Evolutionary conservation across 2,329 filamentous ascomycete genomes (phyloP), one percentile per base, ranked within the genome.

Genomic region (Venturia nashicola): DNA sequence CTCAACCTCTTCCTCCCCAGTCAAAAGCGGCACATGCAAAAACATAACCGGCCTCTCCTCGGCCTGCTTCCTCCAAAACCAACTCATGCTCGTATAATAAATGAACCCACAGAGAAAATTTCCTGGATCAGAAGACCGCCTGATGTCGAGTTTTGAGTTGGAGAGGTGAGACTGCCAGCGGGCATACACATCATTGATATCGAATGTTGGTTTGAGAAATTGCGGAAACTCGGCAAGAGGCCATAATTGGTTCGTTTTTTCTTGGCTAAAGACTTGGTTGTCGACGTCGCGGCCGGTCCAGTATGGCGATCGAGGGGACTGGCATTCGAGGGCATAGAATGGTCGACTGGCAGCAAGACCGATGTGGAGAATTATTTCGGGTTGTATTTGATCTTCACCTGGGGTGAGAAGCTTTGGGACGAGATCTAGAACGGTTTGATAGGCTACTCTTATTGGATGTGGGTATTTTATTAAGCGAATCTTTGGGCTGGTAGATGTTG

Each of bases 91-190:
- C 44, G 73, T 71, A 66, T 74, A 77, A 67, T 78, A 78, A n/a
- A 74, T 74, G 65, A 77, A 78, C 43, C 77, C 76, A 68, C 77
- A 79, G 5, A 78, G 68, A 67, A 73, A 78, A 32, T 73, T 74
- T 3, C 76, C 75, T 3, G 77, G 73, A 66, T 78, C 75, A 54
- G 76, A 71, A 39, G 71, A 76, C n/a, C 70, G 65, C 60, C 72
- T 67, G 68, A 71, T 36, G 32, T 65, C 64, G 2, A 46, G 55
- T 43, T 68, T 68, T 34, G 40, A 12, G 12, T 36, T 34, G 0
- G 55, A 16, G 12, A 65, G 36, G 27, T 62, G 34, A 7, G 6
- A 9, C 20, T 61, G 27, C 72, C 73, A 76, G 9, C 70, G 66
- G n/a, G 64, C 61, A 0, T 73, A 68, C n/a, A 74, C 71, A 60